A percentile compares a stretch with the other conserved stretches of the same genome.
These are phyloP conservation scores for Deinandra increscens DNA, from an alignment of 129 eudicot genomes.

Conservation along the genomic window DNA sequence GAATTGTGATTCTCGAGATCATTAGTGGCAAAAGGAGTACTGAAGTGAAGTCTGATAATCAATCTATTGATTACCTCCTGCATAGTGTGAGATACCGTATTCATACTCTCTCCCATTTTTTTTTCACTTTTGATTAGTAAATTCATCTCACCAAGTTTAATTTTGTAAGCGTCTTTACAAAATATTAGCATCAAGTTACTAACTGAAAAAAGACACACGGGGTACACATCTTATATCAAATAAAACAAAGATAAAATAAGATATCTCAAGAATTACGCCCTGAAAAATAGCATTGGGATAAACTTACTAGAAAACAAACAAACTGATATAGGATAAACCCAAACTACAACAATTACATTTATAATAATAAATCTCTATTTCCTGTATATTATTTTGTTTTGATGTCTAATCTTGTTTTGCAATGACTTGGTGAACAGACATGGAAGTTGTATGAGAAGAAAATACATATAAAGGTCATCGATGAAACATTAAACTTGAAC, in stretches of 20 bases:
- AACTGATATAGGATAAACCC: too few relatives aligned
- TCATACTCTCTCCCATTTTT: not conserved
- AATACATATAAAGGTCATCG: conserved; percentile 38
- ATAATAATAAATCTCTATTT: too few relatives aligned
- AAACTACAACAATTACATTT: too few relatives aligned
- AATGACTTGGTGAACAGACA: conserved; percentile 36
- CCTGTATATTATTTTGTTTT: not conserved
- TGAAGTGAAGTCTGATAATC: conserved; percentile 31
- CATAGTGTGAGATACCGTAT: conserved; percentile 42
- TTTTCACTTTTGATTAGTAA: not conserved
- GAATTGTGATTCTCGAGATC: conserved; percentile 62
- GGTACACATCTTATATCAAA: not conserved
- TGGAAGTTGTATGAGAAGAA: conserved; percentile 58
- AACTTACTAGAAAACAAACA: too few relatives aligned
- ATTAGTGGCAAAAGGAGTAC: conserved; percentile 59
- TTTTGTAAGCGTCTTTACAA: too few relatives aligned
- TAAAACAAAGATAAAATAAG: not conserved
- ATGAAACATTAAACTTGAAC: conserved; percentile 42
- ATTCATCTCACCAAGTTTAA: not conserved
- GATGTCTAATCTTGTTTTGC: not conserved
- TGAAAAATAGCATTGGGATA: not conserved
- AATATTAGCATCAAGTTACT: not conserved
- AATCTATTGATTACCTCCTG: conserved; percentile 52
- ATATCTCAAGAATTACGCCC: not conserved
- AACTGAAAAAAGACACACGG: not conserved